Base-by-base conservation (phyloP, 768 basidiomycete species). In the Phlegmacium glaucopus region DNA sequence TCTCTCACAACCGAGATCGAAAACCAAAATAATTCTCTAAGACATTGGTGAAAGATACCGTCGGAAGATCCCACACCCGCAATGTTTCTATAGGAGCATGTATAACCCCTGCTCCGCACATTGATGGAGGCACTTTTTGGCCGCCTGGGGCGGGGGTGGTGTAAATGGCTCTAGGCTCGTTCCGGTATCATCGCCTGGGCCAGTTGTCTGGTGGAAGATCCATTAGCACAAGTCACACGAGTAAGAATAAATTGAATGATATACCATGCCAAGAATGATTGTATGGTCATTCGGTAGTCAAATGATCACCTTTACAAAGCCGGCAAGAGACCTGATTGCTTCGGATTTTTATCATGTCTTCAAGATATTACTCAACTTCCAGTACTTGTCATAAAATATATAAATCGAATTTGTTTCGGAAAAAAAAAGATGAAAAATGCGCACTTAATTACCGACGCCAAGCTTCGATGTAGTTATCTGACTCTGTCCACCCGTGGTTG, bases 201-300 rank as follows among this genome's bases (percentile, higher is more conserved):
- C n/a, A n/a, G n/a, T n/a, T n/a, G n/a, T 64, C 66, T 8, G 60
- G n/a, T n/a, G n/a, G n/a, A n/a, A n/a, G n/a, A n/a, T n/a, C n/a
- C n/a, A n/a, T n/a, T n/a, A n/a, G 12, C 47, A 18, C 38, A 12
- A 37, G 18, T 30, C 39, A 27, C 25, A 9, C n/a, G n/a, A 4
- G n/a, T 13, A 13, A n/a, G 29, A 9, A 40, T 15, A 25, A 40
- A 12, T 30, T 17, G 13, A 30, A 64, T 72, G 44, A n/a, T n/a
- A n/a, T 59, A 78, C 84, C 84, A 71, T 69, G 4, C 82, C 87
- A 78, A 9, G 89, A 87, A 59, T 97, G 94, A 70, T 94, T 96
- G 79, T 94, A 94, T 6, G 96, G 96, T 77, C 96, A 98, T 68
- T 94, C 93, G 53, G 94, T 89, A 11, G 96, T 99, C 96, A 98